Evolutionary conservation across 495 filamentous ascomycete genomes (phyloP).

Genomic region (Haplographium delicatum): DNA sequence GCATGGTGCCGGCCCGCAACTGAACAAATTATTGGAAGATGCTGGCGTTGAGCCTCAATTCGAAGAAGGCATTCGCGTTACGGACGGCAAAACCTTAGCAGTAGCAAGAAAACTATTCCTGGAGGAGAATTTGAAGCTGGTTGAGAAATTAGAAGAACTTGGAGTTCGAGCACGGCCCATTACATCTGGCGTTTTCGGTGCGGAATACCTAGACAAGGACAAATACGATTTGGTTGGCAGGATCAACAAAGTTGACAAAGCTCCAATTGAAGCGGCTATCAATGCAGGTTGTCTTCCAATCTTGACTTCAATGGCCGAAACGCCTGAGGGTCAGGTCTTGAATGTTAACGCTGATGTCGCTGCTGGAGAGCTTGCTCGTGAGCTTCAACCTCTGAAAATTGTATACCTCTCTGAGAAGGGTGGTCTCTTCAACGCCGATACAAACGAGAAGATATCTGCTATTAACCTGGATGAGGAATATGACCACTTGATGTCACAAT

Average conservation of each 20-base stretch:
- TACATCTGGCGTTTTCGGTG: conserved; percentile 88
- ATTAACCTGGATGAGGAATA: conserved; percentile 99
- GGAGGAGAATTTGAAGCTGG: conserved; percentile 92
- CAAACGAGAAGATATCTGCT: conserved; percentile 89
- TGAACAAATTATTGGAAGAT: conserved; percentile 87
- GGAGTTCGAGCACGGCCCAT: conserved; percentile 89
- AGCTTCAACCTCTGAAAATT: conserved; percentile 92
- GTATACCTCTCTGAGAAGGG: conserved; percentile 98
- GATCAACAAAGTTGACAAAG: conserved; percentile 89
- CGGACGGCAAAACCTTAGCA: conserved; percentile 90
- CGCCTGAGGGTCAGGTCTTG: conserved; percentile 84
- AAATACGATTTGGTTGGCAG: conserved; percentile 95
- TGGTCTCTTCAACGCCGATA: conserved; percentile 89
- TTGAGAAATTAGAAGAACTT: conserved; percentile 84
- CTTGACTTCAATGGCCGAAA: conserved; percentile 95
- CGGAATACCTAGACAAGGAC: conserved; percentile 90
- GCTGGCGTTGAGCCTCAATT: conserved; percentile 94
- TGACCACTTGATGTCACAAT: conserved; percentile 88
- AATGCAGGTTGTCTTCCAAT: conserved; percentile 90
- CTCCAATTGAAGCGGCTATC: conserved; percentile 87
- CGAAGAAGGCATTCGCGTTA: conserved; percentile 93
- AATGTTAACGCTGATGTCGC: conserved; percentile 99
- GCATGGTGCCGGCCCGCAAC: conserved; percentile 91
- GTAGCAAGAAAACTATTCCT: conserved; percentile 89
- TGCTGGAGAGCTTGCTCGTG: conserved; percentile 84